These are phyloP conservation scores for Chlorella vulgaris DNA, from an alignment of 139 green algal genomes.

Conservation along the genomic window DNA sequence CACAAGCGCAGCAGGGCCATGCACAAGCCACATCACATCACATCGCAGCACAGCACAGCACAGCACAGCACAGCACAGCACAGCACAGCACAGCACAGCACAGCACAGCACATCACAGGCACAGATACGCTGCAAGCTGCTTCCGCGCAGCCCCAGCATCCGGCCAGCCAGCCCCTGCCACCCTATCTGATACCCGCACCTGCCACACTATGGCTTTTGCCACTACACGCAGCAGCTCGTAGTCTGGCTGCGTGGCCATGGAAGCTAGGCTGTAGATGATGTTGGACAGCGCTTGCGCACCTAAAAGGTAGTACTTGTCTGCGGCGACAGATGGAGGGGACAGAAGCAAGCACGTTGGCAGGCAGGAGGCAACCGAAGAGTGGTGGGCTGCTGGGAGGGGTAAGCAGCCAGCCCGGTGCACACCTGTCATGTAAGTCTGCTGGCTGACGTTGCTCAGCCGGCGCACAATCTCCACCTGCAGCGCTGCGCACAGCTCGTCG, in stretches of 20 bases:
- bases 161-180: too few species aligned
- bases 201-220: constrained; percentile 11
- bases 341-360: neutral
- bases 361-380: neutral
- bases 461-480: constrained; percentile 15
- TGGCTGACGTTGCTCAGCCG: constrained; percentile 3
- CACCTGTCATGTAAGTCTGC: constrained; percentile 23
- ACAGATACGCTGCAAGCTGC: too few species aligned
- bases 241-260: constrained; percentile 35
- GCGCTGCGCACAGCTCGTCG: constrained; percentile 2
- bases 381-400: neutral
- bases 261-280: constrained; percentile 58
- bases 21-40: too few species aligned
- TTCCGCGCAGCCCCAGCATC: too few species aligned
- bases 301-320: constrained; percentile 35
- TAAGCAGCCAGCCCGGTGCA: neutral
- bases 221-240: constrained; percentile 32
- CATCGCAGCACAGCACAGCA: too few species aligned
- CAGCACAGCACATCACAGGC: too few species aligned
- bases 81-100: too few species aligned
- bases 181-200: too few species aligned
- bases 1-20: too few species aligned
- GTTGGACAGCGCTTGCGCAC: constrained; percentile 51
- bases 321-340: neutral
- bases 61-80: too few species aligned